Evolutionary conservation across 225 moss, liverwort and hornwort genomes (phyloP).

Genomic region (Thuidium tamariscinum): DNA sequence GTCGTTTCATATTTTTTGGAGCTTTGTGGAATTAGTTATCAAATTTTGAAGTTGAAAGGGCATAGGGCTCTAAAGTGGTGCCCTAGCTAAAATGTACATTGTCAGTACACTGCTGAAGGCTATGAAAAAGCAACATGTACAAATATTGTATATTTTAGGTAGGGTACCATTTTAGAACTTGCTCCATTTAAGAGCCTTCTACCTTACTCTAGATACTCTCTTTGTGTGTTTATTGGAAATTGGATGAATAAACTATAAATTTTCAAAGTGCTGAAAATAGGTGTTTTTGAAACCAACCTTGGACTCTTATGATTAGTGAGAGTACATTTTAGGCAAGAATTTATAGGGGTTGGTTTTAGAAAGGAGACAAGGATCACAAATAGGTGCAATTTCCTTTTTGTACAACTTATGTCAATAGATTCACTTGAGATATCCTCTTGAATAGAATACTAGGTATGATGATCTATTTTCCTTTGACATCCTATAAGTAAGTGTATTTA

Average conservation of each 20-base stretch:
- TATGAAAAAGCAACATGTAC: too few relatives aligned
- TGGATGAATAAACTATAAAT: not conserved
- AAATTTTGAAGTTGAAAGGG: too few relatives aligned
- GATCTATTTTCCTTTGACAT: not conserved
- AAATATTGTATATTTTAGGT: too few relatives aligned
- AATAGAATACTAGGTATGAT: not conserved
- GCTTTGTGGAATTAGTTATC: too few relatives aligned
- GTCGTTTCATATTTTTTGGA: too few relatives aligned
- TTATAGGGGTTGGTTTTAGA: fast-evolving
- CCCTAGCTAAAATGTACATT: too few relatives aligned
- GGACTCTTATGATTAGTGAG: not conserved
- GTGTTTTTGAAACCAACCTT: fast-evolving
- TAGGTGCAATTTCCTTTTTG: not conserved
- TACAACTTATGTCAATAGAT: not conserved
- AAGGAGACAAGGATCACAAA: not conserved
- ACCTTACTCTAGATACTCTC: not conserved
- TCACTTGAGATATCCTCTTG: not conserved
- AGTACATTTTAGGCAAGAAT: not conserved
- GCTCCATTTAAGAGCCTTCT: too few relatives aligned
- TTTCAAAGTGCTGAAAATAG: not conserved
- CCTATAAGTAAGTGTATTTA: not conserved
- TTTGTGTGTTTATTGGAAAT: not conserved
- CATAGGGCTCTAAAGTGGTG: too few relatives aligned
- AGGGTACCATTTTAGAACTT: too few relatives aligned
- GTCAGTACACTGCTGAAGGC: too few relatives aligned